Percentiles rank a stretch among this genome's conserved stretches.
These are phyloP conservation scores for Clavariopsis aquatica DNA, from an alignment of 495 filamentous ascomycete species.

Conservation along the genomic window DNA sequence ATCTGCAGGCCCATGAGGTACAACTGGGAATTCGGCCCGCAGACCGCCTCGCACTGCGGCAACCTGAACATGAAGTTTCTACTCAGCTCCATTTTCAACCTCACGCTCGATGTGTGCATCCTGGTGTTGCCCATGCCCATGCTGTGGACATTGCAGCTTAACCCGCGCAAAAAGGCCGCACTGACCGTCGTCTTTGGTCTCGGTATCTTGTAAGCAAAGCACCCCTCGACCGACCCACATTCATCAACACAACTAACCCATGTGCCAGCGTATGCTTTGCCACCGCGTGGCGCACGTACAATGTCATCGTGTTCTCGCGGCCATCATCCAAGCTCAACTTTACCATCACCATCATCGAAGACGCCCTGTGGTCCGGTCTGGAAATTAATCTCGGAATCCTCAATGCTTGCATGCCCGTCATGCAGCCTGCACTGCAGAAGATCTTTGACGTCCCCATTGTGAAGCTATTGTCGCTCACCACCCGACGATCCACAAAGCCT, in stretches of 20 bases:
- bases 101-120: conserved; percentile 1
- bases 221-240: not conserved
- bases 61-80: not conserved
- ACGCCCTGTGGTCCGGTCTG: conserved; percentile 8
- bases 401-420: conserved; percentile 10
- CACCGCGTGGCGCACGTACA: conserved; percentile 6
- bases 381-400: conserved; percentile 8
- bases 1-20: conserved; percentile 6
- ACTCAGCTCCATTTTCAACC: not conserved
- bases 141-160: conserved; percentile 6
- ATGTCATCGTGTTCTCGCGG: not conserved
- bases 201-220: conserved; percentile 8
- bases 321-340: not conserved
- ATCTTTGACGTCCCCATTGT: not conserved
- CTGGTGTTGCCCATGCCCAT: conserved; percentile 3
- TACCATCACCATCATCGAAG: conserved; percentile 3
- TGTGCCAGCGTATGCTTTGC: conserved; percentile 13
- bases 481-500: no score
- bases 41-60: not conserved
- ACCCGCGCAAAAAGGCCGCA: not conserved
- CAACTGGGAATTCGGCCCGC: not conserved
- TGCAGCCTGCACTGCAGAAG: conserved; percentile 4
- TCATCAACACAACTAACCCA: no score
- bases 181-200: conserved; percentile 6
- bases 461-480: not conserved